These are phyloP conservation scores for Lepidium sativum DNA, from an alignment of 345 rosid species.

Conservation along the genomic window DNA sequence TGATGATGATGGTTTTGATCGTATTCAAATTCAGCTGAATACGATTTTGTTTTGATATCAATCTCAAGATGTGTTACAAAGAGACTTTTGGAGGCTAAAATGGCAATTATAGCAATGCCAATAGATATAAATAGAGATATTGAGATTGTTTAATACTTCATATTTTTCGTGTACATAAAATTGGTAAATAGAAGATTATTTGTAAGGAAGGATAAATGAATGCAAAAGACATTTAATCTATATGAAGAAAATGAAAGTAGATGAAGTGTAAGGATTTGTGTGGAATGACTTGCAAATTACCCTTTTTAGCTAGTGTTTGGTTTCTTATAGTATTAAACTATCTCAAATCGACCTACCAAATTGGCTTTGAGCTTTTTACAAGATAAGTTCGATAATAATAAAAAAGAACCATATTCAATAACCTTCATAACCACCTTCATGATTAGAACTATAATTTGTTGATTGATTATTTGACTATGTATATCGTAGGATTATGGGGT, in stretches of 20 bases:
- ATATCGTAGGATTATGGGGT: too few species aligned
- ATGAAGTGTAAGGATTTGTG: conserved; percentile 63
- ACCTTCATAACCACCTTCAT: background rate
- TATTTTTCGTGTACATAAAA: background rate
- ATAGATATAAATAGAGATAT: conserved; percentile 30
- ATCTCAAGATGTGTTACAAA: conserved; percentile 1
- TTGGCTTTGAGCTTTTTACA: background rate
- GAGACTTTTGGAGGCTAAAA: conserved; percentile 31
- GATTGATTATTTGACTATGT: background rate
- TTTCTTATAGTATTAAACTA: conserved; percentile 7
- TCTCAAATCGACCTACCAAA: conserved; percentile 17
- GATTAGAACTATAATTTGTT: background rate
- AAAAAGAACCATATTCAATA: background rate
- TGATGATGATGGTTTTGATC: background rate
- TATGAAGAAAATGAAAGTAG: conserved; percentile 39
- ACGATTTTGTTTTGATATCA: background rate
- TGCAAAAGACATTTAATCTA: background rate
- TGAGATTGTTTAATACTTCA: conserved; percentile 28
- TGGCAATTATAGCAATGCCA: conserved; percentile 34
- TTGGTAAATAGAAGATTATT: background rate
- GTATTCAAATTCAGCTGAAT: background rate
- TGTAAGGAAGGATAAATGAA: too few species aligned
- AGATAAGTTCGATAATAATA: background rate
- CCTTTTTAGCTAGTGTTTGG: conserved; percentile 29
- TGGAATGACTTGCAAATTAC: conserved; percentile 92